A percentile compares a stretch with the other conserved stretches of the same genome.
Conservation (phyloP, 1,284 basidiomycete species). For the Mycena citricolor region DNA sequence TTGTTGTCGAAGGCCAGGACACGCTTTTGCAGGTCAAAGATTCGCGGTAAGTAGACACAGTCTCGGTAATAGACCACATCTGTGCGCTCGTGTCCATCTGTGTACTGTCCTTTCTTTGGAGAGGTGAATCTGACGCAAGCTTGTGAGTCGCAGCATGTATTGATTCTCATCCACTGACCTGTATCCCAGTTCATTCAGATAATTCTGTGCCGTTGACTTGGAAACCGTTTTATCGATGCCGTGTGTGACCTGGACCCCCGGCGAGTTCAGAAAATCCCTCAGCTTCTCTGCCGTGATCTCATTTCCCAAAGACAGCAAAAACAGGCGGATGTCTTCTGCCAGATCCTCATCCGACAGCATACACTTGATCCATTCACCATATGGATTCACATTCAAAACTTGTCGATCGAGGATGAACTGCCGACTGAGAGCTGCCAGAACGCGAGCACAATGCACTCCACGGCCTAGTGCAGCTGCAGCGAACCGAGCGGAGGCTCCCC, state of each 20-base stretch:
- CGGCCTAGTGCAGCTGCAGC: slow-evolving; percentile 2
- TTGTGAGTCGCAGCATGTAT: background rate
- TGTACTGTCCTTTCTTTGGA: slow-evolving; percentile 31
- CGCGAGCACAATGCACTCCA: slow-evolving; percentile 12
- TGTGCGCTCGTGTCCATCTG: slow-evolving; percentile 35
- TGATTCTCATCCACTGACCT: background rate
- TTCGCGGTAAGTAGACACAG: slow-evolving; percentile 26
- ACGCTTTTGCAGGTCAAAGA: background rate
- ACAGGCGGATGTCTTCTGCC: slow-evolving; percentile 6
- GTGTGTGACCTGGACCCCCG: slow-evolving; percentile 6
- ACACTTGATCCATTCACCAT: slow-evolving; percentile 16
- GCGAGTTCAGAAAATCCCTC: background rate
- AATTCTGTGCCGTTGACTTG: background rate
- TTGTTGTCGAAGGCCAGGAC: background rate
- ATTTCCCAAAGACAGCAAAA: slow-evolving; percentile 11
- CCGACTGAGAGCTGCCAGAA: background rate
- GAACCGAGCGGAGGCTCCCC: slow-evolving; percentile 2
- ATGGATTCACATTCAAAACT: slow-evolving; percentile 16
- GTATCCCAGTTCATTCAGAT: slow-evolving; percentile 4
- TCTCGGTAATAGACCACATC: slow-evolving; percentile 34
- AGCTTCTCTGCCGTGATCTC: slow-evolving; percentile 15
- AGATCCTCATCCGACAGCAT: slow-evolving; percentile 19
- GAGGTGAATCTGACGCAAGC: background rate
- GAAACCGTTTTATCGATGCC: slow-evolving; percentile 4
- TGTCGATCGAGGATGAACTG: slow-evolving; percentile 3